Evolutionary conservation across 139 green algal species (phyloP).

Genomic region (Picochlorum costavermella): DNA sequence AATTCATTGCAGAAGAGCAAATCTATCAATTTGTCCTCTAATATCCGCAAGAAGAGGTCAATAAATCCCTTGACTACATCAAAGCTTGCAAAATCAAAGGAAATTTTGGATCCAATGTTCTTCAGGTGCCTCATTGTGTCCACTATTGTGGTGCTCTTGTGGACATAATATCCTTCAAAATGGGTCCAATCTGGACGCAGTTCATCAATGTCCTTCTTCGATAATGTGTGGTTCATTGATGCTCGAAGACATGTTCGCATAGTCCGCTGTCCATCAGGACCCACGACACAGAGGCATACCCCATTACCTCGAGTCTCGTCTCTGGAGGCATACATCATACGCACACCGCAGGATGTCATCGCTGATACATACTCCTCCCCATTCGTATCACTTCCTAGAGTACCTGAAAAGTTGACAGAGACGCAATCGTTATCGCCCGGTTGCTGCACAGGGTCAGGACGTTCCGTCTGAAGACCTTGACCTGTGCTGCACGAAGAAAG

Average conservation of each 20-base stretch:
- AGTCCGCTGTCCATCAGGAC: conserved; percentile 70
- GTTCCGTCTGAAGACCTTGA: too few species aligned
- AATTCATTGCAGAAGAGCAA: conserved; percentile 80
- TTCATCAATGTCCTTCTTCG: conserved; percentile 30
- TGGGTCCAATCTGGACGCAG: conserved; percentile 40
- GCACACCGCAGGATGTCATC: conserved; percentile 43
- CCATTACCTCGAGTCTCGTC: conserved; percentile 30
- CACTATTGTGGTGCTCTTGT: conserved; percentile 30
- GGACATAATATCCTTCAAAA: conserved; percentile 75
- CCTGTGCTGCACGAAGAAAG: background rate
- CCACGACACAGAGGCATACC: conserved; percentile 60
- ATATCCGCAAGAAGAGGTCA: conserved; percentile 33
- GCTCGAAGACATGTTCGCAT: conserved; percentile 84
- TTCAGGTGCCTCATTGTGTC: conserved; percentile 24
- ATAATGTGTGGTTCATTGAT: conserved; percentile 45
- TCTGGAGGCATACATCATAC: conserved; percentile 4
- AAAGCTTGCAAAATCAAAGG: conserved; percentile 76
- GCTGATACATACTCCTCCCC: conserved; percentile 42
- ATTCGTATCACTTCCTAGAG: conserved; percentile 53
- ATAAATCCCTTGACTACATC: conserved; percentile 53
- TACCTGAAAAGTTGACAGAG: conserved; percentile 42
- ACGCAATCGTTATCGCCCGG: background rate
- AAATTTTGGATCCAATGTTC: conserved; percentile 26
- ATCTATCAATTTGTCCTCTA: conserved; percentile 56
- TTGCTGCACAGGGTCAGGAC: too few species aligned